These are phyloP conservation scores for Pythium insidiosum DNA, from an alignment of 352 stramenopile species.

Conservation along the genomic window DNA sequence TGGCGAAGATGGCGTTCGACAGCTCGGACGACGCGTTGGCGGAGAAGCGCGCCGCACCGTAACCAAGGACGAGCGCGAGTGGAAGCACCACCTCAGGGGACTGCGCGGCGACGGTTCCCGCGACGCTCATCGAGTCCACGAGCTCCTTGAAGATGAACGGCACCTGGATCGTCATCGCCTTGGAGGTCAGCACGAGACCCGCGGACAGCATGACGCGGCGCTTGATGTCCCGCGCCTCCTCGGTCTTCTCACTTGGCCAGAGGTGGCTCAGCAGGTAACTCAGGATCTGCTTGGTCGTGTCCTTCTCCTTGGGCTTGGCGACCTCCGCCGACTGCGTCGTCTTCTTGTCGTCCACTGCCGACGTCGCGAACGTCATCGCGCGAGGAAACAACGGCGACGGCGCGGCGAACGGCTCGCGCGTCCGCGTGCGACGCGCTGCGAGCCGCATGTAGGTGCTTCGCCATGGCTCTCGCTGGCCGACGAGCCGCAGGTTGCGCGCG, in stretches of 20 bases:
- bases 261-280: conserved; percentile 23
- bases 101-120: conserved; percentile 12
- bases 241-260: conserved; percentile 24
- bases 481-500: too few relatives aligned
- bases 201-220: conserved; percentile 53
- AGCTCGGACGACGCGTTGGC: conserved; percentile 86
- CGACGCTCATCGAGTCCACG: conserved; percentile 65
- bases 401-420: neutral
- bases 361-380: conserved; percentile 12
- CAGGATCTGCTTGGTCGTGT: conserved; percentile 25
- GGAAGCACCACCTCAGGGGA: conserved; percentile 16
- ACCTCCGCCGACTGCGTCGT: conserved; percentile 11
- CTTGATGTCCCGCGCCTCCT: conserved; percentile 29
- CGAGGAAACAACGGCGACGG: neutral
- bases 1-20: conserved; percentile 89
- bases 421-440: neutral
- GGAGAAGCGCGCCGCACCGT: conserved; percentile 80
- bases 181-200: conserved; percentile 71
- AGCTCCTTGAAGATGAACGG: conserved; percentile 94
- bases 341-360: conserved; percentile 10
- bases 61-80: conserved; percentile 80
- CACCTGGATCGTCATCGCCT: conserved; percentile 84
- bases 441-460: conserved; percentile 7
- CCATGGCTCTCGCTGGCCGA: too few relatives aligned
- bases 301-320: conserved; percentile 13